Percentiles rank a stretch among this genome's conserved stretches.
These are phyloP conservation scores for Nemania bipapillata DNA, from an alignment of 2,329 filamentous ascomycete species.

Conservation along the genomic window DNA sequence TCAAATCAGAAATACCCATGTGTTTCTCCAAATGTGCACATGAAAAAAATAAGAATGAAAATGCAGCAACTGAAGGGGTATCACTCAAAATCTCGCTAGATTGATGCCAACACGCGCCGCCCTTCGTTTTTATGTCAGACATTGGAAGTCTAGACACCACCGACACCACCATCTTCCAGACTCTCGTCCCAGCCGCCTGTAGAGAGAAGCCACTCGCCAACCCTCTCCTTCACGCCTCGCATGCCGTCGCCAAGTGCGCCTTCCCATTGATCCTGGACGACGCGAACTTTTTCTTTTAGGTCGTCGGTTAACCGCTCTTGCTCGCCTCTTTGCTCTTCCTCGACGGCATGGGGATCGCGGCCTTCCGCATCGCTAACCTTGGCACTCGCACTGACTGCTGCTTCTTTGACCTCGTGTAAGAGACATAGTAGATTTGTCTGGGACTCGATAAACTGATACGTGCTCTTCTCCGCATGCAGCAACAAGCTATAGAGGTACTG, in stretches of 20 bases:
- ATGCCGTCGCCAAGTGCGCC: conserved; percentile 85
- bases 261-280: conserved; percentile 91
- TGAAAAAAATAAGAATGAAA: conserved; percentile 16
- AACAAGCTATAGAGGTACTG: conserved; percentile 91
- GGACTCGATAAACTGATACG: conserved; percentile 95
- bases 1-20: background rate
- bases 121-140: conserved; percentile 48
- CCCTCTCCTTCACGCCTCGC: conserved; percentile 75
- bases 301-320: conserved; percentile 80
- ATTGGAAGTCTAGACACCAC: conserved; percentile 53
- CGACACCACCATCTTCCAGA: conserved; percentile 68
- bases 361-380: conserved; percentile 75
- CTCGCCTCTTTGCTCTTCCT: conserved; percentile 72
- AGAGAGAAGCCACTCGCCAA: conserved; percentile 77
- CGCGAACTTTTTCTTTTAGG: conserved; percentile 89
- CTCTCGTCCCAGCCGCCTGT: conserved; percentile 90
- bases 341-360: conserved; percentile 57
- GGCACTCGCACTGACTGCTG: conserved; percentile 70
- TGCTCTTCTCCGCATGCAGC: conserved; percentile 87
- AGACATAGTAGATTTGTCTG: conserved; percentile 92
- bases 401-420: conserved; percentile 87
- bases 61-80: conserved; percentile 36
- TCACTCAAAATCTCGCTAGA: conserved; percentile 29
- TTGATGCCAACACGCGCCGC: conserved; percentile 15
- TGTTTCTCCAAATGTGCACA: background rate